A percentile compares a stretch with the other conserved stretches of the same genome.
These are phyloP conservation scores for Aristolochia fimbriata DNA, from an alignment of 164 flowering plant species.

Conservation along the genomic window DNA sequence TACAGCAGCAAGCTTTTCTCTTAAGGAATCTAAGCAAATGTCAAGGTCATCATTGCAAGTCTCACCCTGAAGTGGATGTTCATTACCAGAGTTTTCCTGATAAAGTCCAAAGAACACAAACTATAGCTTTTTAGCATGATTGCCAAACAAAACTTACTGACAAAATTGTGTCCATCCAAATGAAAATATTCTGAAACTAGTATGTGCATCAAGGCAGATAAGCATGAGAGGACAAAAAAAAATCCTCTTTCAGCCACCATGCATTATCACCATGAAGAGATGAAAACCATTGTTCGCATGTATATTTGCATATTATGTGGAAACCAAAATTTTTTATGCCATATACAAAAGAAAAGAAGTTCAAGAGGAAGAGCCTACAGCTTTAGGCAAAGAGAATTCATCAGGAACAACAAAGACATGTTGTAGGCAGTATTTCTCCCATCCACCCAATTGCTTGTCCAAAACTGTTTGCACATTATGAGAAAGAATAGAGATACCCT, in stretches of 20 bases:
- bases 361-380: conserved; percentile 27
- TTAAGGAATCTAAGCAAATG: conserved; percentile 42
- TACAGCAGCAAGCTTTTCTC: conserved; percentile 53
- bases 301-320: not conserved
- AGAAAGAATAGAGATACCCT: conserved; percentile 47
- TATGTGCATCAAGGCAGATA: no score
- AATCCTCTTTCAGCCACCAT: no score
- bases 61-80: conserved; percentile 21
- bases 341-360: not conserved
- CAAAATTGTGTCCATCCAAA: not conserved
- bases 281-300: not conserved
- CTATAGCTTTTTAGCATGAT: not conserved
- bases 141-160: no score
- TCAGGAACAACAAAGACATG: conserved; percentile 69
- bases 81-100: conserved; percentile 27
- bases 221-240: no score
- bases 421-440: conserved; percentile 70
- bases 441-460: conserved; percentile 49
- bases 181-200: not conserved
- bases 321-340: not conserved
- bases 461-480: conserved; percentile 35
- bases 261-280: not conserved
- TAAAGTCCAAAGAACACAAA: conserved; percentile 5
- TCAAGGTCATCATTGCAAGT: conserved; percentile 41
- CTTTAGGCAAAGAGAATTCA: conserved; percentile 46